Evolutionary conservation across 192 early-diverging fungal genomes (phyloP).

Genomic region (Coemansia interrupta): DNA sequence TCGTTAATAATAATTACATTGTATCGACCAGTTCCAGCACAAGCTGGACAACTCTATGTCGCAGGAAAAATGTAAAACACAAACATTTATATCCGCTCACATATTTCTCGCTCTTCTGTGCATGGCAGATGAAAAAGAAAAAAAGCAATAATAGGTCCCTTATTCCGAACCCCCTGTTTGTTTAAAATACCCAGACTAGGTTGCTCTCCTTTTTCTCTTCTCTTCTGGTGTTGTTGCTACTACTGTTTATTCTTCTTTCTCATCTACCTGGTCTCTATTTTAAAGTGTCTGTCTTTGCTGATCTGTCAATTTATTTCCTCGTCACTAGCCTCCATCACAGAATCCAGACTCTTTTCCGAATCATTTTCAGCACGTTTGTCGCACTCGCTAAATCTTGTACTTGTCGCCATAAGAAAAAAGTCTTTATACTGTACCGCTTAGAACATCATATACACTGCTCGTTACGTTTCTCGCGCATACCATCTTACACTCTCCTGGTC

Average conservation of each 20-base stretch:
- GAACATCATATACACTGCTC: no score
- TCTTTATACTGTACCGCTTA: no score
- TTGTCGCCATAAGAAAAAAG: no score
- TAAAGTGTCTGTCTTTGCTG: slow-evolving; percentile 7
- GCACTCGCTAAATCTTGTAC: no score
- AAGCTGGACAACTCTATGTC: neutral
- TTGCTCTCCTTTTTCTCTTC: no score
- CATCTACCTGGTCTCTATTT: neutral
- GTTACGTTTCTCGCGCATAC: no score
- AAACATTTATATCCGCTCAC: slow-evolving; percentile 8
- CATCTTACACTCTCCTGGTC: no score
- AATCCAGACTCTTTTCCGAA: neutral
- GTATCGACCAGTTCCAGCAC: neutral
- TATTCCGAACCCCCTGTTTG: neutral
- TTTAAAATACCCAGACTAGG: no score
- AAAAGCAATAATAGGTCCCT: slow-evolving; percentile 3
- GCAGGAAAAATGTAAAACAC: slow-evolving; percentile 10
- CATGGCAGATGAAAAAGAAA: neutral
- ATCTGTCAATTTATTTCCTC: slow-evolving; percentile 1
- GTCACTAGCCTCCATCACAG: neutral
- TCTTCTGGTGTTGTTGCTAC: neutral
- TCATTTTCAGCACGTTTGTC: no score
- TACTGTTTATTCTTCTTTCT: neutral
- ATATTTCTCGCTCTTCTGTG: neutral
- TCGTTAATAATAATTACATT: slow-evolving; percentile 2